Evolutionary conservation across 2,329 filamentous ascomycete species (phyloP).

Genomic region (Penicillium sp.): DNA sequence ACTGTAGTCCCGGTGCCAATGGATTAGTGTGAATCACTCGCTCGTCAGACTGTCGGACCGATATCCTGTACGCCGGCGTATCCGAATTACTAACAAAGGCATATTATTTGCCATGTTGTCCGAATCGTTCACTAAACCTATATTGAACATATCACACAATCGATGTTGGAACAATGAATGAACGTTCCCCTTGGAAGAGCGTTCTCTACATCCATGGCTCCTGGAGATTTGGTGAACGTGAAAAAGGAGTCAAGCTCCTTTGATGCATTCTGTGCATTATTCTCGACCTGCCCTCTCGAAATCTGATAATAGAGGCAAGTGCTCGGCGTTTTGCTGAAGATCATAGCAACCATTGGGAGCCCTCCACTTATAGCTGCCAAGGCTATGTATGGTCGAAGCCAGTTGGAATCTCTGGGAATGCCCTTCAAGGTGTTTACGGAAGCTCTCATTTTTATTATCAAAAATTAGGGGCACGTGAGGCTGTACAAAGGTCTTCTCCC

Average conservation of each 20-base stretch:
- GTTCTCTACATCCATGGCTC: conserved; percentile 15
- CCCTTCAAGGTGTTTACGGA: conserved; percentile 16
- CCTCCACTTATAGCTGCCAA: conserved; percentile 19
- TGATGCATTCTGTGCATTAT: conserved; percentile 16
- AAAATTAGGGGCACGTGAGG: conserved; percentile 10
- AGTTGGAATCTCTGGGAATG: conserved; percentile 1
- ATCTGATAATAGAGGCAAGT: neutral
- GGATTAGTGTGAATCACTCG: neutral
- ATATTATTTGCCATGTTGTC: neutral
- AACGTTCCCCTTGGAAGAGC: conserved; percentile 9
- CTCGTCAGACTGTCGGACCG: neutral
- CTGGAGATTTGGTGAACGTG: conserved; percentile 3
- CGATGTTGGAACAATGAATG: conserved; percentile 1
- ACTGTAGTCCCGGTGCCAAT: conserved; percentile 17
- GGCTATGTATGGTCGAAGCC: conserved; percentile 16
- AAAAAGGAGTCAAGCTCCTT: conserved; percentile 6
- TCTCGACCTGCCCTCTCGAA: neutral
- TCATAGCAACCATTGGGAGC: conserved; percentile 14
- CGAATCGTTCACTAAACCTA: neutral
- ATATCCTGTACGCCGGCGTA: neutral
- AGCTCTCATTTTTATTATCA: conserved; percentile 11
- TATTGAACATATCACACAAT: neutral
- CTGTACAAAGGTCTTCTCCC: conserved; percentile 17
- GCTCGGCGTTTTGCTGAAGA: conserved; percentile 13
- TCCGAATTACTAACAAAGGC: neutral